Conservation (phyloP, 139 green algal genomes). For the Micromonas pusilla region DNA sequence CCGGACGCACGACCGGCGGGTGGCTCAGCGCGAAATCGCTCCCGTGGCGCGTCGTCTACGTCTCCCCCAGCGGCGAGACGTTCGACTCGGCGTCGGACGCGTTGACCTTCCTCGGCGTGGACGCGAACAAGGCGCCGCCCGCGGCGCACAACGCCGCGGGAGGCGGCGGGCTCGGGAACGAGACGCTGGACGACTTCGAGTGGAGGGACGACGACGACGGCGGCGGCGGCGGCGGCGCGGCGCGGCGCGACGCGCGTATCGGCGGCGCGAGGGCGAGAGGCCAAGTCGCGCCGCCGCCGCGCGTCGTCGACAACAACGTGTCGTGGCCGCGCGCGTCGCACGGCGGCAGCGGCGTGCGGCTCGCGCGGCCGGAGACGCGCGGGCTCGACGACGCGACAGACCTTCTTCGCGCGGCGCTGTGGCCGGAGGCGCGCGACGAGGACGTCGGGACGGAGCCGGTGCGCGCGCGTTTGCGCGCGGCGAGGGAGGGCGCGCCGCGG, state of each 20-base stretch:
- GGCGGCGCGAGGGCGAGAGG: neutral
- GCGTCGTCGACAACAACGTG: neutral
- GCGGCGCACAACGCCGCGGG: neutral
- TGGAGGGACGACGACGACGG: neutral
- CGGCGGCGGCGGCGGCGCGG: no score
- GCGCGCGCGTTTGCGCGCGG: neutral
- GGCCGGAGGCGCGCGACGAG: neutral
- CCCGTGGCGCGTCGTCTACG: conserved; percentile 12
- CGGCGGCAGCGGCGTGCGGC: conserved; percentile 12
- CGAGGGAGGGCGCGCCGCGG: neutral
- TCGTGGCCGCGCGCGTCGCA: conserved; percentile 7
- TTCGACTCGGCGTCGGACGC: neutral
- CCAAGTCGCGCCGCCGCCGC: neutral
- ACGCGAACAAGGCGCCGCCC: neutral
- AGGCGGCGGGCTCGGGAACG: neutral
- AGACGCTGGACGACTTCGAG: neutral
- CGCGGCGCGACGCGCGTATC: neutral
- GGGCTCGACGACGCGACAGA: conserved; percentile 10
- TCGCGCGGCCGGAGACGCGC: neutral
- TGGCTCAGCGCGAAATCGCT: neutral
- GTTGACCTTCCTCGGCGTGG: neutral
- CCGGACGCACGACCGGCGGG: neutral
- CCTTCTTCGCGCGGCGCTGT: conserved; percentile 17
- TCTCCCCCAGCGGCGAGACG: neutral
- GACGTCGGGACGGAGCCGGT: conserved; percentile 1